phyloP scores from a whole-genome alignment of 495 filamentous ascomycete species.

The Xylaria sp. region DNA sequence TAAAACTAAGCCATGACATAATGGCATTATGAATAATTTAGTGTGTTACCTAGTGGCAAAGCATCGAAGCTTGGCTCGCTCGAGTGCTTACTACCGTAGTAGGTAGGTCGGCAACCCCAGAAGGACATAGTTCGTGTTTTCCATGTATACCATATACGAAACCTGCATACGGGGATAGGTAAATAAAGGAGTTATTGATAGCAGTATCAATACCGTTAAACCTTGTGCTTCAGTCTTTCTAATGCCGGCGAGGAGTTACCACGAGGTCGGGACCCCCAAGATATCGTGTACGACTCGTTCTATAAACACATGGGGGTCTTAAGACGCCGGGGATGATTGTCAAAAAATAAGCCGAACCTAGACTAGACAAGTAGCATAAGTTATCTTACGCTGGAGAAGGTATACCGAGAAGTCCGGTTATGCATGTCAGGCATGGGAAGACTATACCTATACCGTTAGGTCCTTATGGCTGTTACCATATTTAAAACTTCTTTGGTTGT shows the following conservation, averaged over 20 bases:
- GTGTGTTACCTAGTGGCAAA: neutral
- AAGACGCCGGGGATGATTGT: neutral
- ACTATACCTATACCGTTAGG: conserved; percentile 3
- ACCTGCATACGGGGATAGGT: too few species aligned
- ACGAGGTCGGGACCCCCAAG: neutral
- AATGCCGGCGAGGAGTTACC: neutral
- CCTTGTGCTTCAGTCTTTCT: neutral
- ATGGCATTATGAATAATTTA: neutral
- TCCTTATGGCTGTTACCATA: neutral
- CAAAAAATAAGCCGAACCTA: neutral
- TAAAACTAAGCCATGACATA: neutral
- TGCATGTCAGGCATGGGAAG: neutral
- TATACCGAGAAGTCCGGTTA: neutral
- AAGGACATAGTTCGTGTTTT: neutral
- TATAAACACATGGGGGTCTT: neutral
- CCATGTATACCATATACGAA: neutral
- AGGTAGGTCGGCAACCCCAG: neutral
- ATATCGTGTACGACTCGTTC: neutral
- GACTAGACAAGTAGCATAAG: neutral
- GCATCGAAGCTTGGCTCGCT: neutral
- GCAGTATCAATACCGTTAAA: too few species aligned
- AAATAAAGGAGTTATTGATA: too few species aligned
- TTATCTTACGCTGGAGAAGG: neutral
- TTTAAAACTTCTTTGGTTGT: neutral
- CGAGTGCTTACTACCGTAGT: neutral